Conservation (phyloP, 176 grass and related monocot species). For the Aegilops bicornis region DNA sequence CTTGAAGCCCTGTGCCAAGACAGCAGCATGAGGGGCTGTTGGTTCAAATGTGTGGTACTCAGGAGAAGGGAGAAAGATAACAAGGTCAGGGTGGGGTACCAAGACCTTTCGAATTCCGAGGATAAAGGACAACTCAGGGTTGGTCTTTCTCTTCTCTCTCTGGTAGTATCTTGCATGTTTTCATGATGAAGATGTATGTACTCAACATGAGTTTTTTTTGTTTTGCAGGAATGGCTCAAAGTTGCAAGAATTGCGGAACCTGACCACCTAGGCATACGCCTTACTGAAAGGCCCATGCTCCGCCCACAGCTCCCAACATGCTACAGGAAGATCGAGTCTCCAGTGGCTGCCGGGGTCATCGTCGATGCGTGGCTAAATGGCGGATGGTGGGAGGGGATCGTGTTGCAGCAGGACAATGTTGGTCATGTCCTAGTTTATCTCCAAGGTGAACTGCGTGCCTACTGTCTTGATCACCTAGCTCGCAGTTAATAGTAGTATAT, state of each 20-base stretch:
- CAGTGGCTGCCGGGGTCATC: constrained; percentile 31
- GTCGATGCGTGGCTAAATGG: constrained; percentile 52
- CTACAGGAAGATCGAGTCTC: not conserved
- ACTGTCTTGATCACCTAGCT: too few relatives aligned
- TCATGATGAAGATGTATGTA: not conserved
- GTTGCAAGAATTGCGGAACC: constrained; percentile 25
- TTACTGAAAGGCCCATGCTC: constrained; percentile 46
- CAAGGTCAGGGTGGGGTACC: constrained; percentile 52
- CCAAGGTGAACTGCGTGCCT: constrained; percentile 41
- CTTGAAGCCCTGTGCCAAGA: constrained; percentile 64
- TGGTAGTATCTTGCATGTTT: not conserved
- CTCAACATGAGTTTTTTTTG: not conserved
- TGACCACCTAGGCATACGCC: constrained; percentile 43
- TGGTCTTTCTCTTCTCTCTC: not conserved
- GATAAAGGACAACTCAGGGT: constrained; percentile 46
- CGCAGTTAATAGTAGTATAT: not conserved
- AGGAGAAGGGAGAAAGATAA: constrained; percentile 15
- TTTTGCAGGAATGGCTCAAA: constrained; percentile 59
- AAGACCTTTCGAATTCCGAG: constrained; percentile 49
- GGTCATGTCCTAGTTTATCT: constrained; percentile 43
- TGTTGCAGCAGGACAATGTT: constrained; percentile 24
- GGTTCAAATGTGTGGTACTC: constrained; percentile 58
- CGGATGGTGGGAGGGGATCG: constrained; percentile 78
- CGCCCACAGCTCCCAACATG: constrained; percentile 27
- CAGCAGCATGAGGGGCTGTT: constrained; percentile 66